phyloP scores from a whole-genome alignment of 1,284 basidiomycete genomes.

The Cutaneotrichosporon sp. region DNA sequence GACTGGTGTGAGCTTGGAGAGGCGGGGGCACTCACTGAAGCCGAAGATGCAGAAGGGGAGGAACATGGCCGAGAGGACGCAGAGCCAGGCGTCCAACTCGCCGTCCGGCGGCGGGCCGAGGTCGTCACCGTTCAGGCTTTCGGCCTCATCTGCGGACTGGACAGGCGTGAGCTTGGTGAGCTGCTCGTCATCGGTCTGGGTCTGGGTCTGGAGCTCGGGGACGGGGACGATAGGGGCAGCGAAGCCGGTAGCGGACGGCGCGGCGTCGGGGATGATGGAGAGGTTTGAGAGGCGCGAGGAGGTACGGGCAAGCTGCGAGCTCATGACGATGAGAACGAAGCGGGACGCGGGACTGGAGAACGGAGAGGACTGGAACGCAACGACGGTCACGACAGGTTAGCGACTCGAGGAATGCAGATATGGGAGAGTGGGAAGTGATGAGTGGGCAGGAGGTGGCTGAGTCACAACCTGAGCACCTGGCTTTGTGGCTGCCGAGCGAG shows the following conservation, averaged over 20 bases:
- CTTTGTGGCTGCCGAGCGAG: too few species aligned
- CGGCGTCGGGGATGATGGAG: background rate
- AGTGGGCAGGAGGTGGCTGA: background rate
- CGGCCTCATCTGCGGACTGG: background rate
- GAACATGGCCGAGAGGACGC: constrained; percentile 38
- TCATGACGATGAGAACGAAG: background rate
- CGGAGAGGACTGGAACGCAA: background rate
- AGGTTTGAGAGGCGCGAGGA: background rate
- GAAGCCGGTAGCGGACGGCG: background rate
- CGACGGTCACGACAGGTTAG: too few species aligned
- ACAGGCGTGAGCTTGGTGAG: background rate
- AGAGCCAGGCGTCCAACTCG: constrained; percentile 19
- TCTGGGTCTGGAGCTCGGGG: too few species aligned
- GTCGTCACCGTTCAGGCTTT: background rate
- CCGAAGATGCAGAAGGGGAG: constrained; percentile 48
- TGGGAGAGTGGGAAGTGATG: background rate
- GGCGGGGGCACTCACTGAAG: constrained; percentile 37
- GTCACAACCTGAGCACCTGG: too few species aligned
- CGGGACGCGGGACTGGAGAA: background rate
- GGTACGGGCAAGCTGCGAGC: background rate
- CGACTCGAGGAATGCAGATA: too few species aligned
- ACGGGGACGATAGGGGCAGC: background rate
- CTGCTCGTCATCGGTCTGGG: background rate
- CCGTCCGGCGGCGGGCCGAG: constrained; percentile 25
- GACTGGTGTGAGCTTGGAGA: constrained; percentile 20